phyloP scores from a whole-genome alignment of 345 rosid genomes.

The Linum lewisii region DNA sequence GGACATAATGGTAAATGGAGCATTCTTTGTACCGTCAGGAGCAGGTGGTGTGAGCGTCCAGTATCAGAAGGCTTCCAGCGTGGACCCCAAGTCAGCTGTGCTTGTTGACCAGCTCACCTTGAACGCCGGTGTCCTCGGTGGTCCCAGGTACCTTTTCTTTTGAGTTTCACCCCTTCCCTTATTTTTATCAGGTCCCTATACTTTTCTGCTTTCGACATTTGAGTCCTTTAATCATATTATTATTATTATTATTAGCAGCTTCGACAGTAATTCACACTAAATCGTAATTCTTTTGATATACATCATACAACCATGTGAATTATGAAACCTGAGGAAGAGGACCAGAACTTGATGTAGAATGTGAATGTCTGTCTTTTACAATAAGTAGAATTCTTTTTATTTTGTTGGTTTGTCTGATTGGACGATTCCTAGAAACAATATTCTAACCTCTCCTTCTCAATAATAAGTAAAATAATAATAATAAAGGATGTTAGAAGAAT shows the following conservation, averaged over 20 bases:
- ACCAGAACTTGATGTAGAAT: no score
- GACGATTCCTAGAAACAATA: no score
- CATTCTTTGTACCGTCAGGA: conserved; percentile 92
- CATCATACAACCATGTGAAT: no score
- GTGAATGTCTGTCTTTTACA: no score
- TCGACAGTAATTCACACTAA: no score
- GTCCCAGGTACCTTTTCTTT: conserved; percentile 39
- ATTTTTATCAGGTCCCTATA: neutral
- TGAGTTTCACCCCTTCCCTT: neutral
- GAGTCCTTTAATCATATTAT: neutral
- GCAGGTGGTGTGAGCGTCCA: conserved; percentile 53
- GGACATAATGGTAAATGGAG: conserved; percentile 83
- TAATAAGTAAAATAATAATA: no score
- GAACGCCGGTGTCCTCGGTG: conserved; percentile 77
- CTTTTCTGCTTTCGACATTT: neutral
- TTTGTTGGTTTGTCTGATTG: no score
- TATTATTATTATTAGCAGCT: no score
- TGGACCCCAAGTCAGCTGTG: conserved; percentile 64
- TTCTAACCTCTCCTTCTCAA: no score
- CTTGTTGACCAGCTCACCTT: conserved; percentile 56
- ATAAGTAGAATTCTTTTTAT: no score
- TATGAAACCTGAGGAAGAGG: no score
- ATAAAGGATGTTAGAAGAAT: neutral
- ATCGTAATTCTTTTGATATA: no score
- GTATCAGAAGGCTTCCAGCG: conserved; percentile 64